phyloP scores from a whole-genome alignment of 768 basidiomycete genomes.

The Xerocomellus chrysenteron region DNA sequence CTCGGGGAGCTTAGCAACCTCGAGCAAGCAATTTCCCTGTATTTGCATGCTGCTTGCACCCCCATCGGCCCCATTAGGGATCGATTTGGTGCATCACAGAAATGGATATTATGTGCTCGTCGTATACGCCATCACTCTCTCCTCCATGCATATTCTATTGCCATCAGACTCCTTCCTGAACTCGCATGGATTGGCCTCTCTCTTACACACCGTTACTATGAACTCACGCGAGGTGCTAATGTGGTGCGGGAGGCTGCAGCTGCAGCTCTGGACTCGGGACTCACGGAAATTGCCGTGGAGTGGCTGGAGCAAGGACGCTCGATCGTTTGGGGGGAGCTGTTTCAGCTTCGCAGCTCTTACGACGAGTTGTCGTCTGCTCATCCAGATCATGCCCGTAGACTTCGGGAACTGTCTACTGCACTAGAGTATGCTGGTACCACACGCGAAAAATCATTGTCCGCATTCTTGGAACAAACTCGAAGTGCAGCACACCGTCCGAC shows the following conservation, averaged over 20 bases:
- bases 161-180: slow-evolving; percentile 21
- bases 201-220: slow-evolving; percentile 13
- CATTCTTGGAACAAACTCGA: no score
- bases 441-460: background rate
- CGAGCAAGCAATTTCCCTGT: background rate
- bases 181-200: slow-evolving; percentile 15
- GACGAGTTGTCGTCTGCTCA: background rate
- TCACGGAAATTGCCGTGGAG: background rate
- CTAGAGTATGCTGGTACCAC: background rate
- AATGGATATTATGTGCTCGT: background rate
- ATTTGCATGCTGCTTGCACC: no score
- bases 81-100: background rate
- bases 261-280: background rate
- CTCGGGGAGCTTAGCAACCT: background rate
- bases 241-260: background rate
- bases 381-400: background rate
- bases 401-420: background rate
- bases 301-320: slow-evolving; percentile 15
- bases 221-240: slow-evolving; percentile 1
- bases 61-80: no score
- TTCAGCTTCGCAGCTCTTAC: background rate
- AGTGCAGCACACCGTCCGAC: no score
- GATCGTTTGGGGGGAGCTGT: background rate
- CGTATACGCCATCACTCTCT: slow-evolving; percentile 3
- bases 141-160: slow-evolving; percentile 15